Evolutionary conservation across 768 basidiomycete species (phyloP), one percentile per base, ranked within the genome.

Genomic region (Tricholomella constricta): DNA sequence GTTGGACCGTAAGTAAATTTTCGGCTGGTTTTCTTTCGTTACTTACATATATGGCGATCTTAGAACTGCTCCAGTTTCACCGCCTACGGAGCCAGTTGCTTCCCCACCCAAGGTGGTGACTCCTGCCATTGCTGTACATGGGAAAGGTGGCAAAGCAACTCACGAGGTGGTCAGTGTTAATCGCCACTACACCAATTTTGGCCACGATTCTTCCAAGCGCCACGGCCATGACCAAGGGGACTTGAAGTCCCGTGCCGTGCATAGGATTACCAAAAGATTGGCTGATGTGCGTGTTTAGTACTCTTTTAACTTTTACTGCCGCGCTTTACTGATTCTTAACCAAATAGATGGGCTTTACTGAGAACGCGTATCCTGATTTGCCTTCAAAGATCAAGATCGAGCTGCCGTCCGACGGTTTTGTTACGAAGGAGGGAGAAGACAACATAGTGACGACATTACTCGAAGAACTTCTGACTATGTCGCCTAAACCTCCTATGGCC

Each of bases 341-440:
- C 58, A 4, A n/a, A 45, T 45, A 89, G 88, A 89, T 89, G 88
- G 88, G 88, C n/a, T 88, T 89, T 58, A 83, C 81, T 10, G 76
- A 83, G 50, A 71, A 70, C 42, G 73, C 76, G 15, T 77, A 85
- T 65, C 83, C 86, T 32, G 73, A 72, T 22, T 67, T 88, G 54
- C 69, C 70, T 4, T 67, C 65, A 1, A 82, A 77, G 63, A 77
- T 89, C 57, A 75, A 72, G 62, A 67, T 73, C 15, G 77, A 80
- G 58, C 57, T 88, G 53, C 78, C 77, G 10, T 51, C 54, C n/a
- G 71, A 69, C 52, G 72, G 71, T 23, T 55, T 69, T 17, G 57
- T 78, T 9, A 72, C 71, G 22, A 83, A 80, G 58, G 85, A 86
- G 9, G 67, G 66, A 1, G 86, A 88, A 64, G 85, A 87, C 58